Evolutionary conservation across 164 flowering plant species (phyloP), one percentile per base, ranked within the genome.

Genomic region (Dillenia suffruticosa): DNA sequence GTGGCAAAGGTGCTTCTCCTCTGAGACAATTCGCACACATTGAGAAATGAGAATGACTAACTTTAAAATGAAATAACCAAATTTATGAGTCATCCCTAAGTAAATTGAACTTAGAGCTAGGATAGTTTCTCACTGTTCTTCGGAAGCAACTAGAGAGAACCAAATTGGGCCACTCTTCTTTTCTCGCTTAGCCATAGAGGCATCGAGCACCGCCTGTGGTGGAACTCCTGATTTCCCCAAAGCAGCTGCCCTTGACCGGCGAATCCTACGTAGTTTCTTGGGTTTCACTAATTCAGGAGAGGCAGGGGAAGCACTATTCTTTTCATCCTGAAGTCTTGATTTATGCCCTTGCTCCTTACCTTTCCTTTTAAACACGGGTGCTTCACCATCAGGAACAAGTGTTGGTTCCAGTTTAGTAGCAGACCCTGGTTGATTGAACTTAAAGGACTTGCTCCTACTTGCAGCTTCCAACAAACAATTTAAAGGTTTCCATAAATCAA

Each of bases 391-490:
- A 22, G 69, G 70, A 49, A 52, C 65, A 74, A 65, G 48, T 15
- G 40, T 57, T 49, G 63, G 65, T 50, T 84, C 86, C 64, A 71
- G 46, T 66, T 79, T 84, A 44, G 61, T 57, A 65, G 58, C 60
- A 66, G 80, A 62, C 24, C 82, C 85, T 58, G 71, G 91, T 51
- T 74, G 63, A 72, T 55, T 73, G 53, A 59, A 77, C 68, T 84
- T 88, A 44, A 76, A 81, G 7, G 87, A 68, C 76, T 86, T 89
- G 46, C 88, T 84, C 70, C 96, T 79, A 65, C 84, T 91, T 59
- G 99, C 99, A 63, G 82, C 96, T 72, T 94, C 97, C 61, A 94
- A 88, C 54, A 91, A 81, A 76, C 85, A 84, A 67, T 86, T 91
- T 54, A 94, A 80, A 44, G 98, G 96, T 44, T 89, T 93, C 97